A percentile compares a stretch with the other conserved stretches of the same genome.
phyloP scores from a whole-genome alignment of 441 rosid species.

The Pelargonium myrrhifolium region DNA sequence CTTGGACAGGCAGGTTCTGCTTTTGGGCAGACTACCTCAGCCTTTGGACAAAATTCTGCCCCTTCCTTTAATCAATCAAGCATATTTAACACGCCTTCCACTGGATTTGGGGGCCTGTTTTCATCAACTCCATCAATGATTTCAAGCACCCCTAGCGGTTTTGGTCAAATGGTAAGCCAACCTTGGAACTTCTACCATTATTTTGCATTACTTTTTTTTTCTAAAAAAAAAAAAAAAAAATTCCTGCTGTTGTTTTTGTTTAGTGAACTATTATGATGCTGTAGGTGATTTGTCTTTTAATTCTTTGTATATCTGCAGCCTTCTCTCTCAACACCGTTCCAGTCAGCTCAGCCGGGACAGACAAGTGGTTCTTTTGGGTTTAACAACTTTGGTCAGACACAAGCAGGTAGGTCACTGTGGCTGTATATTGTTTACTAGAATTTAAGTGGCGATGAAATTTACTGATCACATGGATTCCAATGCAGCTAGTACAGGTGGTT shows the following conservation, averaged over 20 bases:
- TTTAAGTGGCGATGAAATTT: not conserved
- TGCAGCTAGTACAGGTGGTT: slow-evolving; percentile 32
- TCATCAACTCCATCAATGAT: slow-evolving; percentile 39
- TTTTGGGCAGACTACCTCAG: slow-evolving; percentile 36
- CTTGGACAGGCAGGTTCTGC: slow-evolving; percentile 43
- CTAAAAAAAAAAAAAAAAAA: no score
- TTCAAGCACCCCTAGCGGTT: slow-evolving; percentile 37
- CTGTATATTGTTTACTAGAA: not conserved
- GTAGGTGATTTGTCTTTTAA: not conserved
- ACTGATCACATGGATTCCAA: slow-evolving; percentile 19
- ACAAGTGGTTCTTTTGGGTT: slow-evolving; percentile 39
- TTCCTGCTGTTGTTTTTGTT: no score
- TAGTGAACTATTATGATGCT: not conserved
- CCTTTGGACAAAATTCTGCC: slow-evolving; percentile 41
- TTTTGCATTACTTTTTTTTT: not conserved
- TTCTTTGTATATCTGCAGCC: slow-evolving; percentile 34
- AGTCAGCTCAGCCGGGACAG: slow-evolving; percentile 59
- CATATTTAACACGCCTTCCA: slow-evolving; percentile 47
- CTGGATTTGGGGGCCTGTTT: slow-evolving; percentile 42
- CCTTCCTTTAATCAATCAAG: slow-evolving; percentile 34
- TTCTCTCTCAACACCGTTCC: slow-evolving; percentile 42
- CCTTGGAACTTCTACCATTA: not conserved
- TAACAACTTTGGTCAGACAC: slow-evolving; percentile 51
- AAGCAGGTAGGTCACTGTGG: slow-evolving; percentile 32
- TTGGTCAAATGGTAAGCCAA: slow-evolving; percentile 52